phyloP scores from a whole-genome alignment of 495 filamentous ascomycete species.

The Aspergillus sclerotioniger region DNA sequence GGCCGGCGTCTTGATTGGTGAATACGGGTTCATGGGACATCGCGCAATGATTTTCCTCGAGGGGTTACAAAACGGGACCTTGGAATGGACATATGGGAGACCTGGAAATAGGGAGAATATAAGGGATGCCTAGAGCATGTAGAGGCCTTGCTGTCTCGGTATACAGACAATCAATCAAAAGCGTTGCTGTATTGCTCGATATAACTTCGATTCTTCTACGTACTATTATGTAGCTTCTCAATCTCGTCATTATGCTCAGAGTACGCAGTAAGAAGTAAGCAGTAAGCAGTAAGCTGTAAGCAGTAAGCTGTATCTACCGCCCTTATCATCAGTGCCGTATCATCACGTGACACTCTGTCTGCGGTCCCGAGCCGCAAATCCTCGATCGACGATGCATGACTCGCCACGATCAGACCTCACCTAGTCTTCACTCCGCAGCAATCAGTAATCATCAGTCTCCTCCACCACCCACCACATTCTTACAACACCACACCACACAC shows the following conservation, averaged over 20 bases:
- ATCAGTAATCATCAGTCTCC: too few relatives aligned
- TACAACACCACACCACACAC: too few relatives aligned
- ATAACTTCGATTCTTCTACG: too few relatives aligned
- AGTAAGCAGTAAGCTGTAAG: too few relatives aligned
- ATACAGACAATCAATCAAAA: constrained; percentile 31
- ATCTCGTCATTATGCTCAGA: too few relatives aligned
- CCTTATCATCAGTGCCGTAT: too few relatives aligned
- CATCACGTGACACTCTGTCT: background rate
- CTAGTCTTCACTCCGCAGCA: too few relatives aligned
- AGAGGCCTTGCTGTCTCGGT: constrained; percentile 22
- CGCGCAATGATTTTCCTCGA: constrained; percentile 19
- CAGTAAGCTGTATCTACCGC: too few relatives aligned
- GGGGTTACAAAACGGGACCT: constrained; percentile 24
- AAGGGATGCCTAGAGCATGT: constrained; percentile 21
- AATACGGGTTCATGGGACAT: constrained; percentile 21
- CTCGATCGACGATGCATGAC: background rate
- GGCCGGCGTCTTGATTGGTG: constrained; percentile 34
- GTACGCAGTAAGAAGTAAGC: too few relatives aligned
- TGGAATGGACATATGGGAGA: constrained; percentile 19
- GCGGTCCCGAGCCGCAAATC: background rate
- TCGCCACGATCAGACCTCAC: background rate
- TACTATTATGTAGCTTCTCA: background rate
- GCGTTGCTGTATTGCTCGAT: constrained; percentile 16
- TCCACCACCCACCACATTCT: too few relatives aligned
- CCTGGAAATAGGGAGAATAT: constrained; percentile 2